These are phyloP conservation scores for Parafenestella ontariensis DNA, from an alignment of 2,329 filamentous ascomycete genomes.

Conservation along the genomic window DNA sequence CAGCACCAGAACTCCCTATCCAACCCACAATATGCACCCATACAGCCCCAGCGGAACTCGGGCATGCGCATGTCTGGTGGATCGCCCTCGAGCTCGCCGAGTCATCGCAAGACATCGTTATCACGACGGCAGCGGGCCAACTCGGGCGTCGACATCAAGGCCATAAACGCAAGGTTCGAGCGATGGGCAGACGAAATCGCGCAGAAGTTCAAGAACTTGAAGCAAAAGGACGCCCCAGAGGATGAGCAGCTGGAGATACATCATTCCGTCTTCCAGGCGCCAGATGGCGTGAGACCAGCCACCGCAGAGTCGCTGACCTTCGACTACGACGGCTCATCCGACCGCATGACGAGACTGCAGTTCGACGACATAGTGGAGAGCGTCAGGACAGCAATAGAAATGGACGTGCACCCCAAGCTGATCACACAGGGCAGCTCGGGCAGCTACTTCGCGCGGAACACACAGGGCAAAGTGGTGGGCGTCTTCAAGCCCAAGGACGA, in stretches of 20 bases:
- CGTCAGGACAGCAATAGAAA: slow-evolving; percentile 86
- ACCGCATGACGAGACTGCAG: slow-evolving; percentile 76
- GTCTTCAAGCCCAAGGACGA: slow-evolving; percentile 99
- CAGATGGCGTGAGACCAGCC: slow-evolving; percentile 82
- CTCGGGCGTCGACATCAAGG: slow-evolving; percentile 94
- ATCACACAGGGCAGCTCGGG: slow-evolving; percentile 97
- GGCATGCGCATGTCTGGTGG: slow-evolving; percentile 52
- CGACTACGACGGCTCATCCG: slow-evolving; percentile 62
- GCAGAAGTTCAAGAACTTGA: slow-evolving; percentile 89
- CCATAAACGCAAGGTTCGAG: slow-evolving; percentile 94
- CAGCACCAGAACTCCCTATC: slow-evolving; percentile 48
- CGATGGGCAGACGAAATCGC: slow-evolving; percentile 98
- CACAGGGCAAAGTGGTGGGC: slow-evolving; percentile 90
- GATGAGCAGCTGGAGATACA: slow-evolving; percentile 94
- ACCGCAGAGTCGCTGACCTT: slow-evolving; percentile 75
- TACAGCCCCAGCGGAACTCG: slow-evolving; percentile 54
- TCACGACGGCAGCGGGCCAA: slow-evolving; percentile 70
- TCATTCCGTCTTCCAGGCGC: slow-evolving; percentile 94
- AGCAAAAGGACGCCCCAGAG: slow-evolving; percentile 73
- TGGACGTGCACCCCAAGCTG: slow-evolving; percentile 91
- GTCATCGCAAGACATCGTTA: slow-evolving; percentile 27
- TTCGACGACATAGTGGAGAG: slow-evolving; percentile 91
- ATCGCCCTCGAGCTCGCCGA: slow-evolving; percentile 44
- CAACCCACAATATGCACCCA: slow-evolving; percentile 53
- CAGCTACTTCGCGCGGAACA: slow-evolving; percentile 95